Conservation (phyloP, 805 yeast genomes). For the Blastobotrys americana region DNA sequence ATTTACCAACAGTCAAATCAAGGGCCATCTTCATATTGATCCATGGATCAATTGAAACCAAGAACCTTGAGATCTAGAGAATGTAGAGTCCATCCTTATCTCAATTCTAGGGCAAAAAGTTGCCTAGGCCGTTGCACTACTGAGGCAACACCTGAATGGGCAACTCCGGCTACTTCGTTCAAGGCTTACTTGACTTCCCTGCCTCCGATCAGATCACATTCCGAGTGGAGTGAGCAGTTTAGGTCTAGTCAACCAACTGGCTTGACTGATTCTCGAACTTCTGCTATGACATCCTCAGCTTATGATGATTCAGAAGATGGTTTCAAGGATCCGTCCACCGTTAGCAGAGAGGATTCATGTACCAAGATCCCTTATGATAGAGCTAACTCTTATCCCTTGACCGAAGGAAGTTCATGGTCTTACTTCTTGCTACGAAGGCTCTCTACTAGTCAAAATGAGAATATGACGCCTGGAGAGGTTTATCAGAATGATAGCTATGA, state of each 20-base stretch:
- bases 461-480: too few species aligned
- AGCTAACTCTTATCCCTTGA: neutral
- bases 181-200: constrained; percentile 8
- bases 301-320: too few species aligned
- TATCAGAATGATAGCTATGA: too few species aligned
- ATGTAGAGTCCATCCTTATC: neutral
- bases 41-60: neutral
- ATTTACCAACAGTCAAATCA: too few species aligned
- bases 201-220: neutral
- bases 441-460: neutral
- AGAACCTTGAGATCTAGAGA: neutral
- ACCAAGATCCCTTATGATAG: neutral
- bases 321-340: too few species aligned
- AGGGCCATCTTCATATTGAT: too few species aligned
- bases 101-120: neutral
- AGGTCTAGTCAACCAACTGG: neutral
- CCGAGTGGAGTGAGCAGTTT: neutral
- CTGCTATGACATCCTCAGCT: neutral
- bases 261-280: neutral
- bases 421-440: neutral
- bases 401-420: neutral
- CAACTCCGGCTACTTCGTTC: constrained; percentile 14
- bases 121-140: neutral
- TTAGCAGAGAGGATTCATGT: neutral
- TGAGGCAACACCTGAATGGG: constrained; percentile 16